Percentiles rank a stretch among this genome's conserved stretches.
These are phyloP conservation scores for Pulveroboletus sp. DNA, from an alignment of 768 basidiomycete species.

Conservation along the genomic window DNA sequence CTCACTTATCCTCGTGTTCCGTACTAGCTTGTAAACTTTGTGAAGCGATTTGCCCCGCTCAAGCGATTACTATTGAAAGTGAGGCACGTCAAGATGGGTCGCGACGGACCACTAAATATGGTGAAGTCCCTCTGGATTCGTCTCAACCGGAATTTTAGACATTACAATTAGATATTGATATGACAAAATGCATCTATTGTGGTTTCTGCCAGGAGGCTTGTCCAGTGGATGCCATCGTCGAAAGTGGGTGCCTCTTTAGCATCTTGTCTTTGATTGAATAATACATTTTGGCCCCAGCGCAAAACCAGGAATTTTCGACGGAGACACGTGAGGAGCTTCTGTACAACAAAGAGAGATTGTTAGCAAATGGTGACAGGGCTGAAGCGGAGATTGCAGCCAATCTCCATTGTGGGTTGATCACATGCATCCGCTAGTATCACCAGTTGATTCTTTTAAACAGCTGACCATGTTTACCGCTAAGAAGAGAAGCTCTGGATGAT, in stretches of 20 bases:
- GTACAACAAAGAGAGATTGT: constrained; percentile 98
- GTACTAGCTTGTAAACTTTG: constrained; percentile 92
- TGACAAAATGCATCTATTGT: constrained; percentile 99
- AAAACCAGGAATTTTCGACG: constrained; percentile 96
- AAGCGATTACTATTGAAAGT: constrained; percentile 98
- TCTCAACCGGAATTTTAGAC: background rate
- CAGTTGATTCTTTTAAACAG: constrained; percentile 37
- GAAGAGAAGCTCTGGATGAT: constrained; percentile 5
- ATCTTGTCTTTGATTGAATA: background rate
- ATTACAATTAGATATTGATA: constrained; percentile 85
- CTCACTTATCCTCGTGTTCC: constrained; percentile 7
- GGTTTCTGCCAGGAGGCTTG: constrained; percentile 99
- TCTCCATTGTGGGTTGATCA: constrained; percentile 55
- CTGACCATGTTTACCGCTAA: constrained; percentile 87
- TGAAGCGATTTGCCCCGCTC: constrained; percentile 98
- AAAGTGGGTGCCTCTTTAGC: constrained; percentile 59
- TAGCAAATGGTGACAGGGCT: constrained; percentile 92
- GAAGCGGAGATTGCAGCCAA: constrained; percentile 99
- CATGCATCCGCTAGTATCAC: constrained; percentile 10
- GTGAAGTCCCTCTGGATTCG: constrained; percentile 37
- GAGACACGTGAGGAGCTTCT: constrained; percentile 97
- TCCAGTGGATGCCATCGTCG: constrained; percentile 98
- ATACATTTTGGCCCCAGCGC: constrained; percentile 49
- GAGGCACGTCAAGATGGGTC: constrained; percentile 95
- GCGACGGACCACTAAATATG: constrained; percentile 96